phyloP scores from a whole-genome alignment of 306 rosid species.

The Cicer cuneatum region DNA sequence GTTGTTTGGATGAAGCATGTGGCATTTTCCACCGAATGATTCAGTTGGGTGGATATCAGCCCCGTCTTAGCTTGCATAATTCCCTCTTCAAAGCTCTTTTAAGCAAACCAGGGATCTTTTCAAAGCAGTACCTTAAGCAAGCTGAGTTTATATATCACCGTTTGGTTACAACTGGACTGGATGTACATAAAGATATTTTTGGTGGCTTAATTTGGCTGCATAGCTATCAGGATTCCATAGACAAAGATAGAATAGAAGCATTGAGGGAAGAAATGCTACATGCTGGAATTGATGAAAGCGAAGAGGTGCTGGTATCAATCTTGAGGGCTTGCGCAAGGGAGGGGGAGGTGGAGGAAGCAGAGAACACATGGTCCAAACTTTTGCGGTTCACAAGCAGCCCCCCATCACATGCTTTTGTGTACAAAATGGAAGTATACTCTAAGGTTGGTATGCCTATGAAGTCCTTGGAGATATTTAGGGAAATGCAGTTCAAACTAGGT shows the following conservation, averaged over 20 bases:
- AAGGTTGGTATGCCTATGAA: conserved; percentile 72
- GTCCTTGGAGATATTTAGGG: conserved; percentile 72
- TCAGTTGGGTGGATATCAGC: conserved; percentile 93
- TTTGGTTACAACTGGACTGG: conserved; percentile 72
- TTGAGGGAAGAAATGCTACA: conserved; percentile 71
- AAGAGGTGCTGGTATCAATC: conserved; percentile 73
- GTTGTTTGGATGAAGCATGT: conserved; percentile 91
- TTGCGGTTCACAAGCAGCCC: conserved; percentile 50
- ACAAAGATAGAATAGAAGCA: conserved; percentile 69
- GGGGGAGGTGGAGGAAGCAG: conserved; percentile 75
- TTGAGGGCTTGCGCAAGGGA: conserved; percentile 81
- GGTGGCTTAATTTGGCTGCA: conserved; percentile 93
- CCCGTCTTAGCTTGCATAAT: conserved; percentile 87
- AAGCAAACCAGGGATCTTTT: conserved; percentile 65
- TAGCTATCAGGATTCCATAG: conserved; percentile 84
- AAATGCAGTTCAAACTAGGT: conserved; percentile 67
- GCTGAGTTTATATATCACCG: conserved; percentile 90
- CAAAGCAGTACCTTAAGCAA: conserved; percentile 83
- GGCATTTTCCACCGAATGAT: conserved; percentile 84
- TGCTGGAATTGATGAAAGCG: conserved; percentile 72
- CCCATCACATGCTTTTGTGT: conserved; percentile 74
- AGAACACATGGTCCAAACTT: conserved; percentile 71
- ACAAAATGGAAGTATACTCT: conserved; percentile 84
- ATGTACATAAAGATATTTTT: conserved; percentile 78
- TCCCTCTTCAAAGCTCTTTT: conserved; percentile 79